phyloP scores from a whole-genome alignment of 305 asterid genomes.

The Fraxinus paxiana region DNA sequence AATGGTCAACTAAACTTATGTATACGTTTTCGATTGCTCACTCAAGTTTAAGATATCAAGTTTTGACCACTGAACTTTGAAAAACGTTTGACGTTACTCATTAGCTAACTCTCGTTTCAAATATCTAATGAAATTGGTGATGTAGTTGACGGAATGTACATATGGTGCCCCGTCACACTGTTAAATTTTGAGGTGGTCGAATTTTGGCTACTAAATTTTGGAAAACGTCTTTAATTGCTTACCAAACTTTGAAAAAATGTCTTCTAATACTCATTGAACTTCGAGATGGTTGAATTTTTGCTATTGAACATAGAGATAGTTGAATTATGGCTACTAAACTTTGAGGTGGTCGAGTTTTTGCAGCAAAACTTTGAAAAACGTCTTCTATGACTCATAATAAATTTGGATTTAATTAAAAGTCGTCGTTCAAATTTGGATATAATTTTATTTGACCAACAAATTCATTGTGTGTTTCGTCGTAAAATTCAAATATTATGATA shows the following conservation, averaged over 20 bases:
- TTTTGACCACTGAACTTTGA: background rate
- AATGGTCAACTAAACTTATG: background rate
- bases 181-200: background rate
- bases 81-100: background rate
- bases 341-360: background rate
- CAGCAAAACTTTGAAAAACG: background rate
- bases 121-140: background rate
- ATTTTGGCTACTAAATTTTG: background rate
- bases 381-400: background rate
- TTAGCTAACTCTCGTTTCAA: background rate
- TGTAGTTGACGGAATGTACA: background rate
- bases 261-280: no score
- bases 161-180: background rate
- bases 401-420: no score
- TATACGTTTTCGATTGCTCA: background rate
- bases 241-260: no score
- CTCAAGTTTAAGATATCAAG: background rate
- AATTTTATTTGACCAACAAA: background rate
- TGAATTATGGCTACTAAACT: no score
- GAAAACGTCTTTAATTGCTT: no score
- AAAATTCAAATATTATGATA: background rate
- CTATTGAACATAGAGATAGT: no score
- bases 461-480: background rate
- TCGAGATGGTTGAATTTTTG: no score
- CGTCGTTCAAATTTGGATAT: background rate